phyloP scores from a whole-genome alignment of 177 flowering plant genomes.

The Telopea speciosissima region DNA sequence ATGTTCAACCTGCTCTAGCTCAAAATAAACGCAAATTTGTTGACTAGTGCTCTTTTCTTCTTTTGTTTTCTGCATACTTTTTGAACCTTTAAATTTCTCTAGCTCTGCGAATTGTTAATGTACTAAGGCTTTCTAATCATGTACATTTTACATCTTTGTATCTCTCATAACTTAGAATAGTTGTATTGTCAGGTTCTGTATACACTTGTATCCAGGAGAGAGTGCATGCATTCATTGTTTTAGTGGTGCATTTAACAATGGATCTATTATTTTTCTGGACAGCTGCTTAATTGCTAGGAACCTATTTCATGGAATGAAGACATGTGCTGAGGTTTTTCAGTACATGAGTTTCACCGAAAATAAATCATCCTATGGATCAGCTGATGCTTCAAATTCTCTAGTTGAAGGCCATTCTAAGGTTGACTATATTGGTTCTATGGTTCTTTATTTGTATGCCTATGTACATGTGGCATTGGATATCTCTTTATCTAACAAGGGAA shows the following conservation, averaged over 20 bases:
- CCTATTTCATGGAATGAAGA: constrained; percentile 78
- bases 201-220: not conserved
- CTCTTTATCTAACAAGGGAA: constrained; percentile 1
- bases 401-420: constrained; percentile 56
- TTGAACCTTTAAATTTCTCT: not conserved
- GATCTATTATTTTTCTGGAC: constrained; percentile 22
- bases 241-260: constrained; percentile 6
- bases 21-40: too few species aligned
- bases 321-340: constrained; percentile 77
- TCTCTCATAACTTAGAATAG: too few species aligned
- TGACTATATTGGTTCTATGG: constrained; percentile 50
- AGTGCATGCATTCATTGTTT: not conserved
- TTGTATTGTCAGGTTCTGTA: too few species aligned
- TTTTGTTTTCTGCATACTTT: too few species aligned
- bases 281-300: constrained; percentile 95
- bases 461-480: constrained; percentile 1
- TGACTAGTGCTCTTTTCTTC: too few species aligned
- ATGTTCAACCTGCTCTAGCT: too few species aligned
- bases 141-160: not conserved
- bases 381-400: constrained; percentile 50
- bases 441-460: constrained; percentile 15
- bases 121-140: not conserved
- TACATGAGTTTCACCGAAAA: constrained; percentile 63
- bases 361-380: constrained; percentile 34
- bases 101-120: not conserved